Evolutionary conservation across 2,329 filamentous ascomycete genomes (phyloP).

Genomic region (Cordyceps tenuipes): DNA sequence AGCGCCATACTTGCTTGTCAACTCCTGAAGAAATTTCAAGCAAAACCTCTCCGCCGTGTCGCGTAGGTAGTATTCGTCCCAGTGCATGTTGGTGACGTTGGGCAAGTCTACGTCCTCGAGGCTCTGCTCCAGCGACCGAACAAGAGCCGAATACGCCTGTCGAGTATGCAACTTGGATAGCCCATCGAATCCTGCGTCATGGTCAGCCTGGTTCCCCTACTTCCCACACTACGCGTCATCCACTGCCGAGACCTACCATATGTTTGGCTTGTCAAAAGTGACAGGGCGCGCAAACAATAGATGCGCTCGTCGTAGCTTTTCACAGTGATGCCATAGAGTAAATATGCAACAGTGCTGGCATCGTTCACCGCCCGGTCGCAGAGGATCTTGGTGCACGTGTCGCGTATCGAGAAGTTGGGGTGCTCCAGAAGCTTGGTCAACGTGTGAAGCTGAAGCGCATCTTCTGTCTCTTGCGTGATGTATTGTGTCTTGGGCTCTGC

Average conservation of each 20-base stretch:
- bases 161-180: slow-evolving; percentile 41
- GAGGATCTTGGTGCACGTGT: slow-evolving; percentile 55
- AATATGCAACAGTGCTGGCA: slow-evolving; percentile 35
- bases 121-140: slow-evolving; percentile 52
- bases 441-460: slow-evolving; percentile 58
- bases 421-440: slow-evolving; percentile 60
- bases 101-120: slow-evolving; percentile 42
- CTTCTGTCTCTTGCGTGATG: slow-evolving; percentile 68
- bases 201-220: slow-evolving; percentile 10
- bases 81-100: slow-evolving; percentile 45
- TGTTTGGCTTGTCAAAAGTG: slow-evolving; percentile 41
- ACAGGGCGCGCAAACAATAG: slow-evolving; percentile 47
- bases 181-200: slow-evolving; percentile 25
- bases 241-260: slow-evolving; percentile 18
- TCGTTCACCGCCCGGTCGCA: slow-evolving; percentile 54
- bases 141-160: slow-evolving; percentile 47
- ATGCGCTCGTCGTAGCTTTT: slow-evolving; percentile 52
- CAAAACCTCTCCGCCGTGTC: slow-evolving; percentile 54
- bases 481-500: slow-evolving; percentile 59
- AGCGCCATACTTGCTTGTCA: slow-evolving; percentile 52
- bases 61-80: slow-evolving; percentile 55
- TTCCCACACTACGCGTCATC: neutral
- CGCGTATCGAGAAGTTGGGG: slow-evolving; percentile 64
- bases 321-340: slow-evolving; percentile 51
- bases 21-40: slow-evolving; percentile 47